phyloP scores from a whole-genome alignment of 148 eudicot species.

The Chenopodium quinoa region DNA sequence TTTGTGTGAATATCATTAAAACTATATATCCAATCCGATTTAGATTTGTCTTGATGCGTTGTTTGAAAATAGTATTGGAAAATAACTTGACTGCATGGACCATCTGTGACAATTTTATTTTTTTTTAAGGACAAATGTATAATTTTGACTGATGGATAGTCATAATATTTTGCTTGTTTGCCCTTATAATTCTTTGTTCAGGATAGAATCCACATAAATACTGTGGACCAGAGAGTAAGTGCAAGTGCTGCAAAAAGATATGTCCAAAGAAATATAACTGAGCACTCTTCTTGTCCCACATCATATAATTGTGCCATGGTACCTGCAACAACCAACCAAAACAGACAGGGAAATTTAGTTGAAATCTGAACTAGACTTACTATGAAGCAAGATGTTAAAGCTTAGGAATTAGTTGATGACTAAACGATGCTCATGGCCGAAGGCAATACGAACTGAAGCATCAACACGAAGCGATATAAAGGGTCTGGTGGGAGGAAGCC shows the following conservation, averaged over 20 bases:
- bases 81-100: not conserved
- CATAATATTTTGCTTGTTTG: conserved; percentile 4
- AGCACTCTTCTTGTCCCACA: conserved; percentile 46
- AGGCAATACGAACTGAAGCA: conserved; percentile 80
- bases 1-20: no score
- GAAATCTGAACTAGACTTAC: not conserved
- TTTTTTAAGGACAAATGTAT: not conserved
- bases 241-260: conserved; percentile 39
- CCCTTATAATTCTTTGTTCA: conserved; percentile 19
- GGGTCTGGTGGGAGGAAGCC: conserved; percentile 82
- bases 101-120: not conserved
- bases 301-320: conserved; percentile 47
- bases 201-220: conserved; percentile 42
- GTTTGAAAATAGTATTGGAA: no score
- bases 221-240: conserved; percentile 45
- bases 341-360: not conserved
- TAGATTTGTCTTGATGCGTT: no score
- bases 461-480: conserved; percentile 61
- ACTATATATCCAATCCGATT: no score
- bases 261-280: conserved; percentile 44
- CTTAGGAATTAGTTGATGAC: not conserved
- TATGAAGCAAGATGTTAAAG: not conserved
- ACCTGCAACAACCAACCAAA: conserved; percentile 28
- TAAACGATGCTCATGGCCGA: conserved; percentile 86
- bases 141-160: conserved; percentile 10